A percentile compares a stretch with the other conserved stretches of the same genome.
Evolutionary conservation across 2,329 filamentous ascomycete species (phyloP).

Genomic region (Nannizziopsis barbatae): DNA sequence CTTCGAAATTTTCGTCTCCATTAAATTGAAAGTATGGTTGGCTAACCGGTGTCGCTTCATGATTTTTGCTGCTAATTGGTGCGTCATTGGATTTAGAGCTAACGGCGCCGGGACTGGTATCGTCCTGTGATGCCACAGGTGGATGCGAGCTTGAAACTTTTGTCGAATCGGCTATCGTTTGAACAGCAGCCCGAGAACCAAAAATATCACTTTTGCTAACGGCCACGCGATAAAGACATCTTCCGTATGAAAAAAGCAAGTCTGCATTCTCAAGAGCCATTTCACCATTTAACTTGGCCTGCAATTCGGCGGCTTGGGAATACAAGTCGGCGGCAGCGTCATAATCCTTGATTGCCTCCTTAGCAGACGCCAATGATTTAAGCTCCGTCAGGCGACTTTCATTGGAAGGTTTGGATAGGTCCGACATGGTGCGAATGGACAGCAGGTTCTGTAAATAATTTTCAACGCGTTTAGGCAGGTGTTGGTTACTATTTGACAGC

Average conservation of each 20-base stretch:
- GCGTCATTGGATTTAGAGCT: neutral
- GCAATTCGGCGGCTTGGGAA: constrained; percentile 76
- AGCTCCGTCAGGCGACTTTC: constrained; percentile 63
- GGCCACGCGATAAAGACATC: constrained; percentile 85
- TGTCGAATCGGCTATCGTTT: constrained; percentile 46
- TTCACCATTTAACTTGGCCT: constrained; percentile 85
- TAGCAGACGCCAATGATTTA: constrained; percentile 65
- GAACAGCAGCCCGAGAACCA: constrained; percentile 61
- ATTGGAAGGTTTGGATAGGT: neutral
- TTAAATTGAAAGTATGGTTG: constrained; percentile 73
- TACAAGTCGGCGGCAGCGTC: constrained; percentile 76
- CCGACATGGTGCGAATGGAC: too few species aligned
- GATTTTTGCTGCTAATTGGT: neutral
- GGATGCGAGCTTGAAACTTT: constrained; percentile 25
- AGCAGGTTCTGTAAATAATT: too few species aligned
- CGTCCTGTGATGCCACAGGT: neutral
- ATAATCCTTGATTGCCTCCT: constrained; percentile 85
- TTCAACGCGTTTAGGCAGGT: too few species aligned
- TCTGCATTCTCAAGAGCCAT: constrained; percentile 84
- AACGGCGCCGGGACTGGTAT: too few species aligned
- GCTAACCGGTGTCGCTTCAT: neutral
- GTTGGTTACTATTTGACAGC: too few species aligned
- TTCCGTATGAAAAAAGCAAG: constrained; percentile 86
- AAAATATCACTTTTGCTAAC: constrained; percentile 91
- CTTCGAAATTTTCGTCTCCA: constrained; percentile 87